Conservation (phyloP, 306 rosid species). For the Boehmeria nivea region DNA sequence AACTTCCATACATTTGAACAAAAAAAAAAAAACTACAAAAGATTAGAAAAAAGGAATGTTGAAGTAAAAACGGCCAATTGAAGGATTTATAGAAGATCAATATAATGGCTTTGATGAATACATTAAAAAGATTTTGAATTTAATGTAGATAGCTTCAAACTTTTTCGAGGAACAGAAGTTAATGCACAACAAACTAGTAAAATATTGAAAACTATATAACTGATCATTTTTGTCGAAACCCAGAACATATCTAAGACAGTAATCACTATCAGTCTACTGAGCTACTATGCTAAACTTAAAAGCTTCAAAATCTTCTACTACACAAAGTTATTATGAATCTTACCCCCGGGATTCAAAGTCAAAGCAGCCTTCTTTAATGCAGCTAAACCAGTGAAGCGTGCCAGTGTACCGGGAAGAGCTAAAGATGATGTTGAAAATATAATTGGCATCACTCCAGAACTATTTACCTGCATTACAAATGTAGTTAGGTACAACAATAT, state of each 20-base stretch:
- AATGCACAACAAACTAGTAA: neutral
- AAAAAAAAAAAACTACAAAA: neutral
- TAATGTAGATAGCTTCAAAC: too few species aligned
- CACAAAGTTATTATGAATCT: constrained; percentile 13
- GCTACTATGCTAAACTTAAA: too few species aligned
- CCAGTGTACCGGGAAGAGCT: constrained; percentile 94
- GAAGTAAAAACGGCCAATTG: too few species aligned
- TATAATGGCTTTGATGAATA: too few species aligned
- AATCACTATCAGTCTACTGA: too few species aligned
- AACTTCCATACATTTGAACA: neutral
- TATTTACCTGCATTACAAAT: constrained; percentile 65
- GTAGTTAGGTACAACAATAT: neutral
- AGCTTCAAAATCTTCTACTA: neutral
- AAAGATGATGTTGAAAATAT: constrained; percentile 91
- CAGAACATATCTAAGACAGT: too few species aligned
- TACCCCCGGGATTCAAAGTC: constrained; percentile 91
- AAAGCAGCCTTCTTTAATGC: constrained; percentile 74
- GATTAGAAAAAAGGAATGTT: too few species aligned
- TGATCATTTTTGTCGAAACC: too few species aligned
- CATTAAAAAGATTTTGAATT: too few species aligned
- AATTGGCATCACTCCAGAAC: constrained; percentile 98
- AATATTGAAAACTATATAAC: neutral
- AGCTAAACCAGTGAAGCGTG: constrained; percentile 81
- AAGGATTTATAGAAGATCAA: too few species aligned
- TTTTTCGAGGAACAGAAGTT: too few species aligned